phyloP scores from a whole-genome alignment of 441 rosid species.

The Metrosideros polymorpha region DNA sequence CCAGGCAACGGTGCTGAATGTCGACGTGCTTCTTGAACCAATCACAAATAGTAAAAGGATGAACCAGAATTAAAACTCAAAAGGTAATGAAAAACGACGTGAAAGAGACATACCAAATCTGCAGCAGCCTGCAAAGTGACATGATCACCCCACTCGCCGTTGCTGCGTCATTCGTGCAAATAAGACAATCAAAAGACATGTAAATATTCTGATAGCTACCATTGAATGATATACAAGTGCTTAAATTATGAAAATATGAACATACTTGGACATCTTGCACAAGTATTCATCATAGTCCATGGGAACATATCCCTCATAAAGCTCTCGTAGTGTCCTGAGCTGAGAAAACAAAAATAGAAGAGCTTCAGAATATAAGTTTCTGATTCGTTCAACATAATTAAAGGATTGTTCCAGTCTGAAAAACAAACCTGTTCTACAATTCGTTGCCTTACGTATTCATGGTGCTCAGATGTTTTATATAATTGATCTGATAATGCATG shows the following conservation, averaged over 20 bases:
- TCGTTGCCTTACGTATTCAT: slow-evolving; percentile 50
- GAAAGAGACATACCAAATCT: slow-evolving; percentile 22
- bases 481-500: slow-evolving; percentile 85
- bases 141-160: slow-evolving; percentile 49
- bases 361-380: neutral
- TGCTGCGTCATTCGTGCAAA: slow-evolving; percentile 13
- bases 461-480: slow-evolving; percentile 51
- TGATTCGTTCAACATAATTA: neutral
- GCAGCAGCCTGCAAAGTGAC: slow-evolving; percentile 49
- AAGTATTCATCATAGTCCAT: slow-evolving; percentile 41
- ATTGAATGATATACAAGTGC: neutral
- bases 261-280: slow-evolving; percentile 34
- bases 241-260: neutral
- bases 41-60: neutral
- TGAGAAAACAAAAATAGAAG: slow-evolving; percentile 1
- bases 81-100: neutral
- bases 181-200: neutral
- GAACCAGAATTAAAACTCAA: neutral
- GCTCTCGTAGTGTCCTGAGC: slow-evolving; percentile 27
- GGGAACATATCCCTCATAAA: slow-evolving; percentile 42
- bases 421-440: slow-evolving; percentile 64
- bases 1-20: neutral
- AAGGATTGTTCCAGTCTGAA: neutral
- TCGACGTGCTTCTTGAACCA: neutral
- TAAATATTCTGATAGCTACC: neutral